These are phyloP conservation scores for Grosmannia huntii DNA, from an alignment of 2,329 filamentous ascomycete genomes.

Conservation along the genomic window DNA sequence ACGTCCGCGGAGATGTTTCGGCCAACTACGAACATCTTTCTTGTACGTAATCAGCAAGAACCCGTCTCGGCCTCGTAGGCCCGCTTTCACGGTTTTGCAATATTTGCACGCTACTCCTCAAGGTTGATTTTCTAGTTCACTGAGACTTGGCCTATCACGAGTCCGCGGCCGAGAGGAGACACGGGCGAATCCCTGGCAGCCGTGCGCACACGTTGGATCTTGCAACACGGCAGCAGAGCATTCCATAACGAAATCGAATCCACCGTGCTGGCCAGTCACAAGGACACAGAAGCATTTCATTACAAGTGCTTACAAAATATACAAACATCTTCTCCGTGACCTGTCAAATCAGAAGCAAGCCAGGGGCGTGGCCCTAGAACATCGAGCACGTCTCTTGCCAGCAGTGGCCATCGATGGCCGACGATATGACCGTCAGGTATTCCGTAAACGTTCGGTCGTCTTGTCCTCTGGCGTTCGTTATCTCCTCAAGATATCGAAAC, in stretches of 20 bases:
- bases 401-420: neutral
- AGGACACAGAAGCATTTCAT: neutral
- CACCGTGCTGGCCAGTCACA: slow-evolving; percentile 4
- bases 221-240: slow-evolving; percentile 5
- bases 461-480: neutral
- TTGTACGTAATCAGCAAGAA: slow-evolving; percentile 21
- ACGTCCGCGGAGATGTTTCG: no score
- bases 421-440: neutral
- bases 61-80: neutral
- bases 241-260: slow-evolving; percentile 10
- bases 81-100: neutral
- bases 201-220: no score
- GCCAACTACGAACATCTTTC: no score
- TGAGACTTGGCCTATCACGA: slow-evolving; percentile 12
- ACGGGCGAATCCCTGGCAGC: neutral
- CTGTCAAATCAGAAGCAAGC: neutral
- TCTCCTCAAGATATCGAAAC: neutral
- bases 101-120: neutral
- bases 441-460: neutral
- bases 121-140: no score
- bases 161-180: neutral
- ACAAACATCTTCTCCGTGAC: no score
- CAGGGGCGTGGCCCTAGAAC: neutral
- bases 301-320: no score
- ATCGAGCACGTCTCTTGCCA: neutral